Conservation (phyloP, 345 rosid species). For the Salix dunnii region DNA sequence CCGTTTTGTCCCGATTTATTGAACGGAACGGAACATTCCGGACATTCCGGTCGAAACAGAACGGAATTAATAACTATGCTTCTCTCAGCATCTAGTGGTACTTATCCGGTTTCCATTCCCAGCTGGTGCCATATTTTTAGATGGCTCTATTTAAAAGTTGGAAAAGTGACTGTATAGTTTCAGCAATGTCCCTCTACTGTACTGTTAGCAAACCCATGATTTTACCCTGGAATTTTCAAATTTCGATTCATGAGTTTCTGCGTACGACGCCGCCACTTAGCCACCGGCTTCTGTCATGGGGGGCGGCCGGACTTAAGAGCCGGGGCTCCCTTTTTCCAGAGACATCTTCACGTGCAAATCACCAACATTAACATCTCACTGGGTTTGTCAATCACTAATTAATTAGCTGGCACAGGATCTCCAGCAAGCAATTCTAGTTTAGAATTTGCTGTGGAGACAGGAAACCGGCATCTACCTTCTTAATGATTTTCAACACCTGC, state of each 20-base stretch:
- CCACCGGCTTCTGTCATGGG: neutral
- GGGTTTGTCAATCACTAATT: slow-evolving; percentile 14
- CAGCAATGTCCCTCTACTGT: no score
- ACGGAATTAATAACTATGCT: no score
- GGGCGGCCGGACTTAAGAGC: neutral
- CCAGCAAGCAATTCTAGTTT: slow-evolving; percentile 6
- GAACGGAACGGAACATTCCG: no score
- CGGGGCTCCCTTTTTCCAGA: neutral
- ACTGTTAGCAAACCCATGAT: no score
- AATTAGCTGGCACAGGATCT: slow-evolving; percentile 20
- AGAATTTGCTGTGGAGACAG: slow-evolving; percentile 9
- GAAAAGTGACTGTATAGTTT: no score
- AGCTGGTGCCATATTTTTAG: no score
- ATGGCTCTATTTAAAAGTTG: no score
- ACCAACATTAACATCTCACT: slow-evolving; percentile 7
- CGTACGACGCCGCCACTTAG: neutral
- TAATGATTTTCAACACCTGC: neutral
- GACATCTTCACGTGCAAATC: slow-evolving; percentile 20
- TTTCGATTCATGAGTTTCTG: neutral
- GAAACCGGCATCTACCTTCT: slow-evolving; percentile 16
- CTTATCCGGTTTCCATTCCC: no score
- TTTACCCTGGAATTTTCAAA: neutral
- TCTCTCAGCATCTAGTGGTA: no score
- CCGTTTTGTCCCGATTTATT: no score
- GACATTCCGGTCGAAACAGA: no score